These are phyloP conservation scores for Polyporus tsugae DNA, from an alignment of 1,284 basidiomycete genomes.

Conservation along the genomic window DNA sequence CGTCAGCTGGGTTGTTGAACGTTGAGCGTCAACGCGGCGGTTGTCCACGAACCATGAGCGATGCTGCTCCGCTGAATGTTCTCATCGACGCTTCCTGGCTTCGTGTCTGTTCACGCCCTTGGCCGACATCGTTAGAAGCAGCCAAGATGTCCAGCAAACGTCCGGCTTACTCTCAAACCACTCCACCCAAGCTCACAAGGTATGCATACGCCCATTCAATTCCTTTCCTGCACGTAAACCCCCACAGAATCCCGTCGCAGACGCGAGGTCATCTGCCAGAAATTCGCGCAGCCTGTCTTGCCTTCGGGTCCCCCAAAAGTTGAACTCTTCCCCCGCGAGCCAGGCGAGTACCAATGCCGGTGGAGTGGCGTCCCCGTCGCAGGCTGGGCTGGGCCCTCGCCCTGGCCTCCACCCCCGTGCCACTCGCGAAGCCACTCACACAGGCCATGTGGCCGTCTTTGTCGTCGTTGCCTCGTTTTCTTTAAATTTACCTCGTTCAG, in stretches of 20 bases:
- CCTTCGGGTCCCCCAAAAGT: background rate
- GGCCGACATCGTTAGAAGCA: constrained; percentile 1
- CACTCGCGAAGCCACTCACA: background rate
- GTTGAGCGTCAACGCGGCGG: background rate
- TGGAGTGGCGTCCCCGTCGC: no score
- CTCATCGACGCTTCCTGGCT: constrained; percentile 2
- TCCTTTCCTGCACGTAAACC: background rate
- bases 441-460: background rate
- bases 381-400: background rate
- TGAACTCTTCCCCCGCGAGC: background rate
- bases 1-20: background rate
- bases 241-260: background rate
- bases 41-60: background rate
- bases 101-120: background rate
- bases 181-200: background rate
- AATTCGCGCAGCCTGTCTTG: background rate
- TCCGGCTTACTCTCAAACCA: constrained; percentile 2
- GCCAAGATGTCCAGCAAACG: background rate
- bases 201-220: constrained; percentile 2
- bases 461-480: background rate
- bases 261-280: background rate
- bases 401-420: background rate
- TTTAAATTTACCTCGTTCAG: background rate
- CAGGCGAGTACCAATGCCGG: background rate
- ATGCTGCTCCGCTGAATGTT: background rate